phyloP scores from a whole-genome alignment of 192 early-diverging fungal species.

The Rhizophagus sp. region DNA sequence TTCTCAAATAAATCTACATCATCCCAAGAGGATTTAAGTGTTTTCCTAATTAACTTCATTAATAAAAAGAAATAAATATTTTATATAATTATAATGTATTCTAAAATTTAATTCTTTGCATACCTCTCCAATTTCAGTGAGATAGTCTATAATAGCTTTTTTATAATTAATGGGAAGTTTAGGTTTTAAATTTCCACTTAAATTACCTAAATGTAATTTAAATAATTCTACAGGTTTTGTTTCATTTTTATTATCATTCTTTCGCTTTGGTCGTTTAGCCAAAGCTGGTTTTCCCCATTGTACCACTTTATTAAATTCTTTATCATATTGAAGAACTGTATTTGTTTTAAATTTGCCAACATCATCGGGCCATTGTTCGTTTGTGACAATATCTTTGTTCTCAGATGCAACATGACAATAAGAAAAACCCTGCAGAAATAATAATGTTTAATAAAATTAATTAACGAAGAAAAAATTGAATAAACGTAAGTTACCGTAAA shows the following conservation, averaged over 20 bases:
- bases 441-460: not conserved
- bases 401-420: not conserved
- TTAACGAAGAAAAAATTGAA: not conserved
- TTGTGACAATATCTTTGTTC: not conserved
- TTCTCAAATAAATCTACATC: not conserved
- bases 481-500: not conserved
- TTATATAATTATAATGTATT: too few species aligned
- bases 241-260: not conserved
- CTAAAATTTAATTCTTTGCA: not conserved
- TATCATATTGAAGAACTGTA: conserved; percentile 26
- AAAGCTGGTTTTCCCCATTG: conserved; percentile 18
- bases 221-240: conserved; percentile 10
- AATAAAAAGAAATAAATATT: too few species aligned
- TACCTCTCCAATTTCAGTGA: conserved; percentile 4
- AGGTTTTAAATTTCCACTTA: conserved; percentile 7
- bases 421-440: not conserved
- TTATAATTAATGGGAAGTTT: not conserved
- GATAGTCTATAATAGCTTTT: conserved; percentile 27
- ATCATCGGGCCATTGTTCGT: conserved; percentile 14
- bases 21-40: not conserved
- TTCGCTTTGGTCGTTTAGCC: not conserved
- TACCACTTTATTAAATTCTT: not conserved
- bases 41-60: conserved; percentile 9
- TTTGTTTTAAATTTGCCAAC: conserved; percentile 4
- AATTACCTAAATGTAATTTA: conserved; percentile 23